Evolutionary conservation across 83 land plant species (phyloP).

Genomic region (Picea engelmannii): DNA sequence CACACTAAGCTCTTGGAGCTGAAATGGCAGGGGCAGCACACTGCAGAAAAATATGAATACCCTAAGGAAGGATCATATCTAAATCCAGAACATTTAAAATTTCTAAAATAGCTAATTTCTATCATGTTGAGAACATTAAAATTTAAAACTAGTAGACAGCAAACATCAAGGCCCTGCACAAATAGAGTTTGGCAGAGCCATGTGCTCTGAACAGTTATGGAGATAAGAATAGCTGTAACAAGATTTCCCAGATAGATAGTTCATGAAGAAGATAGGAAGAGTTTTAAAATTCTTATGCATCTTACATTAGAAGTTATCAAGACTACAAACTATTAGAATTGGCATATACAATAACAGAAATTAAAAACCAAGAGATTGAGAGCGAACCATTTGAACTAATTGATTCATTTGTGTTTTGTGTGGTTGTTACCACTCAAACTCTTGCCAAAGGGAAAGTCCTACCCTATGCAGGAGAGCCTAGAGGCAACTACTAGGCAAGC

Average conservation of each 20-base stretch:
- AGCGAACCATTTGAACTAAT: no score
- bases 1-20: background rate
- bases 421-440: no score
- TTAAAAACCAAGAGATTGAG: background rate
- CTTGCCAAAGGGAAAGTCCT: no score
- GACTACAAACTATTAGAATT: background rate
- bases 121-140: background rate
- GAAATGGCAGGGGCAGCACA: background rate
- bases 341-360: background rate
- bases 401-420: no score
- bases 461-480: no score
- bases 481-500: no score
- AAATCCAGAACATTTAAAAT: background rate
- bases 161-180: background rate
- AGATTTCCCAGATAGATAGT: background rate
- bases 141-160: background rate
- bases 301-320: background rate
- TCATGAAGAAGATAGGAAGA: background rate
- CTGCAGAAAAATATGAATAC: background rate
- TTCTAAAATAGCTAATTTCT: background rate
- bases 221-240: background rate
- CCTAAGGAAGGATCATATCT: background rate
- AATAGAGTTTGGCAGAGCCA: background rate
- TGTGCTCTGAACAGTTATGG: background rate
- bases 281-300: background rate